Evolutionary conservation across 768 basidiomycete genomes (phyloP).

Genomic region (Sarcodon aspratus): DNA sequence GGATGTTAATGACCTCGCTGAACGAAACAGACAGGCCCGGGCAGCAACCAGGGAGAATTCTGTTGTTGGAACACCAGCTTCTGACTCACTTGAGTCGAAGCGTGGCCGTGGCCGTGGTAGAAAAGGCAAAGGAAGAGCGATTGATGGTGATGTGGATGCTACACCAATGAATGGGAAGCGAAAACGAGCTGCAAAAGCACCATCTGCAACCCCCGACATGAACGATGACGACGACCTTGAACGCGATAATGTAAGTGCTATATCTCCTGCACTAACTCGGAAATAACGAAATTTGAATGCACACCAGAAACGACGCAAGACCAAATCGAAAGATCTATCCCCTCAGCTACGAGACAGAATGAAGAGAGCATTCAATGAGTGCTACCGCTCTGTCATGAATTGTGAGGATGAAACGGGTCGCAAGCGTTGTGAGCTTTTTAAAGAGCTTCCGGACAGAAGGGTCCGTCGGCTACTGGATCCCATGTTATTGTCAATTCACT

Average conservation of each 20-base stretch:
- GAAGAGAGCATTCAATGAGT: conserved; percentile 77
- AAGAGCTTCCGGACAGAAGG: conserved; percentile 72
- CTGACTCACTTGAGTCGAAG: conserved; percentile 34
- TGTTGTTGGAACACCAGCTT: conserved; percentile 51
- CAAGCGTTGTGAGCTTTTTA: conserved; percentile 79
- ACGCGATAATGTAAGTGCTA: conserved; percentile 43
- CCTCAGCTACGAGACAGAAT: conserved; percentile 57
- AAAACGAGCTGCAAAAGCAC: conserved; percentile 63
- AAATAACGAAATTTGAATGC: conserved; percentile 1
- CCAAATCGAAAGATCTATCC: conserved; percentile 46
- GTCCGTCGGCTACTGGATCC: conserved; percentile 24
- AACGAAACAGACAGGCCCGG: conserved; percentile 57
- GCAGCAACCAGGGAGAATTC: conserved; percentile 48
- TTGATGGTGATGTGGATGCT: conserved; percentile 15
- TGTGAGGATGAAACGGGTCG: conserved; percentile 67
- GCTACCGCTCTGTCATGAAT: conserved; percentile 59
- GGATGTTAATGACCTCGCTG: conserved; percentile 63
- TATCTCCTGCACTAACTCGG: background rate
- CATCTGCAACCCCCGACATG: conserved; percentile 68
- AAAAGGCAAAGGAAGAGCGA: conserved; percentile 53
- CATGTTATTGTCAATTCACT: conserved; percentile 6
- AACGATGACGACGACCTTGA: conserved; percentile 73
- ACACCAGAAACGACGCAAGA: conserved; percentile 77
- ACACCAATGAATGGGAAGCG: conserved; percentile 48
- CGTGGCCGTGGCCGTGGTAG: conserved; percentile 43